phyloP scores from a whole-genome alignment of 352 stramenopile genomes.

The Phytophthora pluvialis region DNA sequence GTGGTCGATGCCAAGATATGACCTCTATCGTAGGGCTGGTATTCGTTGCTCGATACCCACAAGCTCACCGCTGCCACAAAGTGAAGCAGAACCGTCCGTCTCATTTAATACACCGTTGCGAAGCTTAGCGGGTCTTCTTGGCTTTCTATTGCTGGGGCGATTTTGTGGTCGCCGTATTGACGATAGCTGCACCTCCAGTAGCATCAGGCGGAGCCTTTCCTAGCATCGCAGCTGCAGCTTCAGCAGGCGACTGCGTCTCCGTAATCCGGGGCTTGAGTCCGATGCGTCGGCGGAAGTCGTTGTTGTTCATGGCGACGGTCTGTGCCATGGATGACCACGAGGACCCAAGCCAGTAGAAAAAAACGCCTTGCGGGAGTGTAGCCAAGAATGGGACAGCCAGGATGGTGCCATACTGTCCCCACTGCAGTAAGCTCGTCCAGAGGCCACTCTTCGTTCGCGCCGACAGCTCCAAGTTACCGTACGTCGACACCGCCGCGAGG shows the following conservation, averaged over 20 bases:
- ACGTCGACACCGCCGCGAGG: slow-evolving; percentile 62
- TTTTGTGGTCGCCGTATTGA: slow-evolving; percentile 5
- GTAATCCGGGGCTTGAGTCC: slow-evolving; percentile 56
- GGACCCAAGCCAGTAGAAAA: slow-evolving; percentile 83
- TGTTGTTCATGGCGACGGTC: slow-evolving; percentile 68
- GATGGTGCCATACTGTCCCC: slow-evolving; percentile 62
- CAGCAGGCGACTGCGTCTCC: slow-evolving; percentile 24
- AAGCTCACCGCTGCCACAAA: too few species aligned
- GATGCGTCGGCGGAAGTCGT: slow-evolving; percentile 62
- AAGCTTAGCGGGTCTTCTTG: not conserved
- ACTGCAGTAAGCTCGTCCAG: slow-evolving; percentile 50
- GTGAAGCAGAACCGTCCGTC: too few species aligned
- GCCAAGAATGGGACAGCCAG: slow-evolving; percentile 58
- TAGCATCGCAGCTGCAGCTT: slow-evolving; percentile 23
- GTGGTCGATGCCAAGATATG: too few species aligned
- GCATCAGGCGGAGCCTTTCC: slow-evolving; percentile 17
- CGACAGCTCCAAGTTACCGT: slow-evolving; percentile 67
- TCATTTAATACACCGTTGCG: too few species aligned
- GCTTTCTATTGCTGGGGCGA: slow-evolving; percentile 20
- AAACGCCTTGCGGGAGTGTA: slow-evolving; percentile 71
- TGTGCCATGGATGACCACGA: slow-evolving; percentile 76
- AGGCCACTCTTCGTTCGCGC: slow-evolving; percentile 55
- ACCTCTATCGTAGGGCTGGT: too few species aligned
- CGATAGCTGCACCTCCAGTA: slow-evolving; percentile 8
- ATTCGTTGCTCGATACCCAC: too few species aligned